Evolutionary conservation across 768 basidiomycete species (phyloP).

Genomic region (Hypsizygus marmoreus): DNA sequence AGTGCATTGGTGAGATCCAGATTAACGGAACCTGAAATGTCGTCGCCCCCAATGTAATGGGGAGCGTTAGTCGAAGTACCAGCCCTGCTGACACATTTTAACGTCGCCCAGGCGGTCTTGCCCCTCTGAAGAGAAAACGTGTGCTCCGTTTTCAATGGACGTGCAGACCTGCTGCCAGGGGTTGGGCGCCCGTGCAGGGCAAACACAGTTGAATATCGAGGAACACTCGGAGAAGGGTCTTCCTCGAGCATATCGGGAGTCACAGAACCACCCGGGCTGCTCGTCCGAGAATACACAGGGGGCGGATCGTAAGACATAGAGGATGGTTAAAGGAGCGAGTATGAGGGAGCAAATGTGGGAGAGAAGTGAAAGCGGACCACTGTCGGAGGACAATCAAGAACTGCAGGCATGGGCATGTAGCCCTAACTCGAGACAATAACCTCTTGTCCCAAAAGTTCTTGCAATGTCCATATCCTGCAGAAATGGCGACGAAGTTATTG

Average conservation of each 20-base stretch:
- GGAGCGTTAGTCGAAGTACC: slow-evolving; percentile 21
- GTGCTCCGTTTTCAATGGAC: slow-evolving; percentile 11
- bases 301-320: too few species aligned
- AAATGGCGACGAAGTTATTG: too few species aligned
- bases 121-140: slow-evolving; percentile 2
- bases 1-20: slow-evolving; percentile 29
- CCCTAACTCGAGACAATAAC: too few species aligned
- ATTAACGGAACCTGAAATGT: slow-evolving; percentile 28
- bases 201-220: slow-evolving; percentile 15
- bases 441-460: too few species aligned
- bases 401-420: too few species aligned
- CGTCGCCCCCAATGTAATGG: slow-evolving; percentile 23
- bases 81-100: slow-evolving; percentile 26
- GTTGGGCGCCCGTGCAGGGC: slow-evolving; percentile 13
- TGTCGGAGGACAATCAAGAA: too few species aligned
- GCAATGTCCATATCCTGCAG: too few species aligned
- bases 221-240: not conserved
- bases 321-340: too few species aligned
- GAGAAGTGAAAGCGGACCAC: too few species aligned
- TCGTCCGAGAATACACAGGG: slow-evolving; percentile 4
- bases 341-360: too few species aligned
- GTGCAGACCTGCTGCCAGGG: slow-evolving; percentile 6
- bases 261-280: not conserved
- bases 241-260: not conserved
- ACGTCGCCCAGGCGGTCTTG: slow-evolving; percentile 23